phyloP scores from a whole-genome alignment of 345 rosid genomes.

The Eucalyptus virginea region DNA sequence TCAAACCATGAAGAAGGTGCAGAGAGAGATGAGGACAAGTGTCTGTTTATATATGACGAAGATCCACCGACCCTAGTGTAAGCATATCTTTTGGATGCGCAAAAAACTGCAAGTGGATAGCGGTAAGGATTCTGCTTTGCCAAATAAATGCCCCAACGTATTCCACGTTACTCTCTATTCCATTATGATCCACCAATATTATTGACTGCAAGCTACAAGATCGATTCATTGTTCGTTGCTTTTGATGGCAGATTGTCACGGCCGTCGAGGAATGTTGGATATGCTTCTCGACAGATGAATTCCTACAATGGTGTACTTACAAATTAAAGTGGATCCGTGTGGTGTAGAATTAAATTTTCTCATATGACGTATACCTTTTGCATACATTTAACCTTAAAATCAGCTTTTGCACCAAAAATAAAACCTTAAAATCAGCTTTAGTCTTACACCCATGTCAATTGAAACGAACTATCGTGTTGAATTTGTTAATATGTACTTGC shows the following conservation, averaged over 20 bases:
- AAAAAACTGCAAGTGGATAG: background rate
- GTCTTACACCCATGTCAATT: background rate
- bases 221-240: background rate
- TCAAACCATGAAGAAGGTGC: background rate
- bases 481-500: background rate
- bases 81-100: background rate
- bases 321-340: background rate
- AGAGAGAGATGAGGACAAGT: background rate
- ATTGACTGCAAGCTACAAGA: background rate
- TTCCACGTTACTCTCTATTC: background rate
- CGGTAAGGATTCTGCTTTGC: background rate
- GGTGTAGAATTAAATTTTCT: background rate
- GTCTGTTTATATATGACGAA: background rate
- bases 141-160: background rate
- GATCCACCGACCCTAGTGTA: background rate
- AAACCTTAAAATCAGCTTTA: background rate
- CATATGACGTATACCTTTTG: background rate
- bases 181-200: background rate
- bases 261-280: background rate
- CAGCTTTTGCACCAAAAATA: too few species aligned
- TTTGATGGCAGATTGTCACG: background rate
- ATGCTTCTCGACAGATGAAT: background rate
- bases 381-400: background rate
- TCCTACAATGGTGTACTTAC: background rate
- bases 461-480: background rate